These are phyloP conservation scores for Neodidymelliopsis sp. DNA, from an alignment of 2,329 filamentous ascomycete genomes.

Conservation along the genomic window DNA sequence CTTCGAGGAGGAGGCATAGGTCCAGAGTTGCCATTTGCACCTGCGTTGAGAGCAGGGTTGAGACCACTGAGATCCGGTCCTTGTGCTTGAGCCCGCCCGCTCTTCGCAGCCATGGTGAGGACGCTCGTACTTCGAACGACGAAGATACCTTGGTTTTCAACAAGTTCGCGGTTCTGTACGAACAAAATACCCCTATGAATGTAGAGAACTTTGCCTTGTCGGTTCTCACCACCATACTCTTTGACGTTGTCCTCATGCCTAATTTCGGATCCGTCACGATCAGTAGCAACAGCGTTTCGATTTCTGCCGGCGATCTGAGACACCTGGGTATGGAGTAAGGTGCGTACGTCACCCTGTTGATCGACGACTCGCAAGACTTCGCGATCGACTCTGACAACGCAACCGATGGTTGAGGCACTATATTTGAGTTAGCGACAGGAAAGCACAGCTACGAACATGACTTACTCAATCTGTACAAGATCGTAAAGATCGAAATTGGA, in stretches of 20 bases:
- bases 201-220: constrained; percentile 88
- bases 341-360: constrained; percentile 83
- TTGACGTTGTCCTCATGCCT: constrained; percentile 90
- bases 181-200: constrained; percentile 94
- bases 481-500: constrained; percentile 93
- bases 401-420: constrained; percentile 84
- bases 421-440: constrained; percentile 16
- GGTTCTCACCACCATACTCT: constrained; percentile 84
- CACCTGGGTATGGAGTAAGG: constrained; percentile 88
- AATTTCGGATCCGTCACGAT: constrained; percentile 92
- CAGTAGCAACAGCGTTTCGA: constrained; percentile 86
- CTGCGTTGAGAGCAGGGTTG: constrained; percentile 81
- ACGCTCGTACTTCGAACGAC: constrained; percentile 87
- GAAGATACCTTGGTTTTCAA: constrained; percentile 89
- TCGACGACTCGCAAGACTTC: constrained; percentile 91
- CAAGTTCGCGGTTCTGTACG: constrained; percentile 81
- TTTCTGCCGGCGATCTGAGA: constrained; percentile 85
- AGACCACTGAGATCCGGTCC: constrained; percentile 86
- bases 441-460: constrained; percentile 19
- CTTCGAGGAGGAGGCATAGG: constrained; percentile 71
- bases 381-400: constrained; percentile 92
- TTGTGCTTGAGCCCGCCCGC: constrained; percentile 74
- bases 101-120: constrained; percentile 91
- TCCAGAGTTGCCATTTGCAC: constrained; percentile 60
- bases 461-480: constrained; percentile 87